phyloP scores from a whole-genome alignment of 139 green algal species.

The Zygnema cylindricum region DNA sequence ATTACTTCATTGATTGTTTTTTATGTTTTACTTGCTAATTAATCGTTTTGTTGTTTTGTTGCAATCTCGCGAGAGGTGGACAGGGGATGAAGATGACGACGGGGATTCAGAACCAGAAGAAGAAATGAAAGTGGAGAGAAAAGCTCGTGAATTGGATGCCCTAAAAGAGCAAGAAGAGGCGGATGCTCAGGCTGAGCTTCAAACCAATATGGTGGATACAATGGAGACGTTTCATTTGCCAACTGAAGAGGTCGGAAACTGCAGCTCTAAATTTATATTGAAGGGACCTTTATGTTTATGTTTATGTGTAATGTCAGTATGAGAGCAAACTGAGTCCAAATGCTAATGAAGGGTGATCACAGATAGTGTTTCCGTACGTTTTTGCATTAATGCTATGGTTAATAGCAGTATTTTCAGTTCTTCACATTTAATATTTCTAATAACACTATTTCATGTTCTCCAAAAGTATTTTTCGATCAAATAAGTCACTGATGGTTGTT shows the following conservation, averaged over 20 bases:
- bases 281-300: not conserved
- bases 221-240: slow-evolving; percentile 48
- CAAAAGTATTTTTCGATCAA: too few species aligned
- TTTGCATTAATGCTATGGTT: not conserved
- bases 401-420: slow-evolving; percentile 24
- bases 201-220: slow-evolving; percentile 53
- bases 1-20: too few species aligned
- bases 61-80: slow-evolving; percentile 1
- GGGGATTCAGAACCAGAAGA: too few species aligned
- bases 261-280: not conserved
- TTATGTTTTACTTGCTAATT: too few species aligned
- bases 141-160: slow-evolving; percentile 52
- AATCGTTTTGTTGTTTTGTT: too few species aligned
- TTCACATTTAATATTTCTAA: not conserved
- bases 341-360: too few species aligned
- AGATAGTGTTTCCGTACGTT: too few species aligned
- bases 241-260: slow-evolving; percentile 46
- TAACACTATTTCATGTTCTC: not conserved
- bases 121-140: slow-evolving; percentile 59
- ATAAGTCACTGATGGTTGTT: too few species aligned
- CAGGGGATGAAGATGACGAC: slow-evolving; percentile 46
- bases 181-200: slow-evolving; percentile 56
- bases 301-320: not conserved
- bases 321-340: not conserved
- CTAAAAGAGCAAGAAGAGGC: slow-evolving; percentile 47